Evolutionary conservation across 1,139 yeast genomes (phyloP).

Genomic region (Lodderomyces pseudojiufengensis): DNA sequence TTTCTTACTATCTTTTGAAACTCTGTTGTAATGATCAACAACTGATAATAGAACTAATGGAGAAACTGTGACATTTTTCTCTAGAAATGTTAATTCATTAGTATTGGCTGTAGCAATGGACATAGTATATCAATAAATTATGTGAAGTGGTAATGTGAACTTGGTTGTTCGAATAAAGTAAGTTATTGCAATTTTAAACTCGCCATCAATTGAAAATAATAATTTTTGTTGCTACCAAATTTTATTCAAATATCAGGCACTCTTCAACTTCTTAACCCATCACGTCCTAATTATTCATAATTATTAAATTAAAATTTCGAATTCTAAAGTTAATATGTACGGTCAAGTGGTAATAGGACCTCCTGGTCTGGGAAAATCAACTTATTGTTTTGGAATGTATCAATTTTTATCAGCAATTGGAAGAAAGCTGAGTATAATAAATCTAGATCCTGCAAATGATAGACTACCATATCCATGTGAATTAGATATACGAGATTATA

Average conservation of each 20-base stretch:
- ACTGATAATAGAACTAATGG: slow-evolving; percentile 92
- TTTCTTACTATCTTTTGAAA: slow-evolving; percentile 62
- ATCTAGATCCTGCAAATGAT: slow-evolving; percentile 95
- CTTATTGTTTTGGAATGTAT: slow-evolving; percentile 87
- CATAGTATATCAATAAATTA: too few relatives aligned
- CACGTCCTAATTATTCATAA: too few relatives aligned
- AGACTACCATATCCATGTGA: slow-evolving; percentile 75
- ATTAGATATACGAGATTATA: slow-evolving; percentile 82
- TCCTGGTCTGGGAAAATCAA: slow-evolving; percentile 96
- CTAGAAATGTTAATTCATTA: slow-evolving; percentile 36
- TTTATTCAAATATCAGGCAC: too few relatives aligned
- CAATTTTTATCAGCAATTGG: slow-evolving; percentile 95
- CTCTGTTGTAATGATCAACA: slow-evolving; percentile 92
- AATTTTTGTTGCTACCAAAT: neutral
- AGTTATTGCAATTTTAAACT: too few relatives aligned
- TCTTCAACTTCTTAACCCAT: too few relatives aligned
- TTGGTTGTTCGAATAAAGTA: too few relatives aligned
- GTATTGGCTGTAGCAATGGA: slow-evolving; percentile 9
- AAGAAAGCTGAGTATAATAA: slow-evolving; percentile 74
- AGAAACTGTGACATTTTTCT: slow-evolving; percentile 81
- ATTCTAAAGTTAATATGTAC: too few relatives aligned
- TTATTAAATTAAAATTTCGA: too few relatives aligned
- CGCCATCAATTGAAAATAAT: neutral
- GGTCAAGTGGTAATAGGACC: slow-evolving; percentile 97
- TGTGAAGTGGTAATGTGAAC: too few relatives aligned